Evolutionary conservation across 352 stramenopile genomes (phyloP).

Genomic region (Pythium monospermum): DNA sequence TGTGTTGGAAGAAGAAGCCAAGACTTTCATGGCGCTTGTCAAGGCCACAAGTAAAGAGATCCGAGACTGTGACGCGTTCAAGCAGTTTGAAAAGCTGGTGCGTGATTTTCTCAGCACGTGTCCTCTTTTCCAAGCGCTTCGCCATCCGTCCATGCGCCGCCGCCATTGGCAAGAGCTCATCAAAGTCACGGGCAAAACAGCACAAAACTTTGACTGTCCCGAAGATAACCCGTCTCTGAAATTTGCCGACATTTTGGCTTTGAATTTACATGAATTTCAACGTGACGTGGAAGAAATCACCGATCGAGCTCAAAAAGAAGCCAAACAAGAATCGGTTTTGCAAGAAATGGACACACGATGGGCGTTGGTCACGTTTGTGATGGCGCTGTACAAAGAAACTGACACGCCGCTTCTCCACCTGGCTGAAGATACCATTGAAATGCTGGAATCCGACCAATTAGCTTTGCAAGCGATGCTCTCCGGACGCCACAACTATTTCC

Average conservation of each 20-base stretch:
- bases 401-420: slow-evolving; percentile 82
- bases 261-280: slow-evolving; percentile 77
- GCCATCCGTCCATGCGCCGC: slow-evolving; percentile 65
- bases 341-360: slow-evolving; percentile 78
- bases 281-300: slow-evolving; percentile 89
- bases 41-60: slow-evolving; percentile 89
- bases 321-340: slow-evolving; percentile 85
- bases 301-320: slow-evolving; percentile 89
- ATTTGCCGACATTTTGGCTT: slow-evolving; percentile 78
- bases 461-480: slow-evolving; percentile 91
- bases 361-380: slow-evolving; percentile 64
- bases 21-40: slow-evolving; percentile 78
- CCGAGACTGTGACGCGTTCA: slow-evolving; percentile 89
- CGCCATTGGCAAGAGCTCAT: slow-evolving; percentile 75
- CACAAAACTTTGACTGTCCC: slow-evolving; percentile 51
- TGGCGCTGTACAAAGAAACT: slow-evolving; percentile 86
- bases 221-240: slow-evolving; percentile 60
- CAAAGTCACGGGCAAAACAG: slow-evolving; percentile 46
- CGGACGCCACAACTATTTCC: slow-evolving; percentile 66
- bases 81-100: slow-evolving; percentile 73
- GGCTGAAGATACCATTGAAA: slow-evolving; percentile 91
- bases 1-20: slow-evolving; percentile 92
- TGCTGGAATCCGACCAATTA: slow-evolving; percentile 94
- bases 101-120: slow-evolving; percentile 77
- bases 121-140: slow-evolving; percentile 73